A percentile compares a stretch with the other conserved stretches of the same genome.
Evolutionary conservation across 2,329 filamentous ascomycete species (phyloP).

Genomic region (Capronia coronata): DNA sequence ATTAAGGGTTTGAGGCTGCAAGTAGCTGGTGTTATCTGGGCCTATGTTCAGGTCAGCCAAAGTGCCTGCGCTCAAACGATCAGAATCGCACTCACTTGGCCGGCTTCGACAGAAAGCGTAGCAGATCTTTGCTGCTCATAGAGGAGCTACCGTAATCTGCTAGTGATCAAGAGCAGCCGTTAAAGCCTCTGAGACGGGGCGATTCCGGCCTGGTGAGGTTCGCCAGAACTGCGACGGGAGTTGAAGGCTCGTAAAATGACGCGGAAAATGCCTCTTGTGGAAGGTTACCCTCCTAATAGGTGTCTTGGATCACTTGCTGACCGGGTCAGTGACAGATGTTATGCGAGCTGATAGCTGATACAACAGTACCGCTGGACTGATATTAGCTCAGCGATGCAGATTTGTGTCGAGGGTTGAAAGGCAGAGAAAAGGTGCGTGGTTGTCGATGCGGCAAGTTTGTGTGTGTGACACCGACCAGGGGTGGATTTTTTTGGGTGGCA

Average conservation of each 20-base stretch:
- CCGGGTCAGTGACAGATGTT: too few species aligned
- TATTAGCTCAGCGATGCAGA: neutral
- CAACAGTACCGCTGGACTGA: neutral
- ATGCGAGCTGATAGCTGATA: too few species aligned
- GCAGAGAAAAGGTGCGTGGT: constrained; percentile 5
- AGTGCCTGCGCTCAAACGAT: constrained; percentile 5
- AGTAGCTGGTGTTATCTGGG: constrained; percentile 54
- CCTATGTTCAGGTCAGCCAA: constrained; percentile 36
- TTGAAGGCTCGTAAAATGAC: constrained; percentile 8
- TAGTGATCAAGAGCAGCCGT: constrained; percentile 9
- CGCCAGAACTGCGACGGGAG: constrained; percentile 18
- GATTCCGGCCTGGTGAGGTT: constrained; percentile 12
- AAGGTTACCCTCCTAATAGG: neutral
- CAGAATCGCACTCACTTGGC: constrained; percentile 63
- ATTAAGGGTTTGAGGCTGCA: constrained; percentile 13
- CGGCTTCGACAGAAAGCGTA: constrained; percentile 89
- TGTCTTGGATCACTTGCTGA: neutral
- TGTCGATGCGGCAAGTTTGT: constrained; percentile 4
- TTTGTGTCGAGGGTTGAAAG: constrained; percentile 8
- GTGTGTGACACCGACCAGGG: constrained; percentile 2
- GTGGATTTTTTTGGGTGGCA: neutral
- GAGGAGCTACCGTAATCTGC: constrained; percentile 39
- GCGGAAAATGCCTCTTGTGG: constrained; percentile 15
- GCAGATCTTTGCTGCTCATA: constrained; percentile 87
- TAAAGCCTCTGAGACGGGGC: constrained; percentile 6